Evolutionary conservation across 139 green algal species (phyloP).

Genomic region (Gonium pectorale): DNA sequence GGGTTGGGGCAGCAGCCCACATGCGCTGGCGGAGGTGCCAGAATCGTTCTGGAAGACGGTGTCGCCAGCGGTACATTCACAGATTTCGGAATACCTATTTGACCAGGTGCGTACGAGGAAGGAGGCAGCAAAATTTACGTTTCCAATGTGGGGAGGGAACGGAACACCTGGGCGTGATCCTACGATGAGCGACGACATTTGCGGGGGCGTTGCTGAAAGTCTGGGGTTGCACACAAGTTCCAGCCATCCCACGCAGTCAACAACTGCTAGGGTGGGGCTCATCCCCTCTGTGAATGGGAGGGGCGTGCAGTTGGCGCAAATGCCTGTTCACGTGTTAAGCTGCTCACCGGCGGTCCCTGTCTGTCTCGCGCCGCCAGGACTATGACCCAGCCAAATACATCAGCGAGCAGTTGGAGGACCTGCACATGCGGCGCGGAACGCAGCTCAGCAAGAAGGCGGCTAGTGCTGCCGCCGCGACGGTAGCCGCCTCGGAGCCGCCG

Average conservation of each 20-base stretch:
- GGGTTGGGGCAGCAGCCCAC: constrained; percentile 27
- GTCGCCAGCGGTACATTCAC: constrained; percentile 50
- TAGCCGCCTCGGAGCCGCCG: neutral
- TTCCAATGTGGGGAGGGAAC: no score
- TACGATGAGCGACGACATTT: no score
- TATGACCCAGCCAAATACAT: constrained; percentile 42
- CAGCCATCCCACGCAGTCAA: no score
- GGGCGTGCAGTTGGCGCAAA: no score
- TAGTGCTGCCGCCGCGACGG: neutral
- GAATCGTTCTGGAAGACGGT: constrained; percentile 60
- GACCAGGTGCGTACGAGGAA: constrained; percentile 26
- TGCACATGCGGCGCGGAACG: constrained; percentile 18
- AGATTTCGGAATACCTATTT: constrained; percentile 55
- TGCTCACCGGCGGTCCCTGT: no score
- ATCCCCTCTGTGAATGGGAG: no score
- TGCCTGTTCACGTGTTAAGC: neutral
- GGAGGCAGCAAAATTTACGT: no score
- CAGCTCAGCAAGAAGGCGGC: neutral
- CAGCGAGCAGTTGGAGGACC: constrained; percentile 7
- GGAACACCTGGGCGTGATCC: no score
- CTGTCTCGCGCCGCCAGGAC: constrained; percentile 9
- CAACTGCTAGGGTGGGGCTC: no score
- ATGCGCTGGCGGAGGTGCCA: constrained; percentile 52
- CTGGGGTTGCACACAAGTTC: no score
- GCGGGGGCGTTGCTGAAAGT: no score